Evolutionary conservation across 768 basidiomycete species (phyloP).

Genomic region (Hygrophorus russula): DNA sequence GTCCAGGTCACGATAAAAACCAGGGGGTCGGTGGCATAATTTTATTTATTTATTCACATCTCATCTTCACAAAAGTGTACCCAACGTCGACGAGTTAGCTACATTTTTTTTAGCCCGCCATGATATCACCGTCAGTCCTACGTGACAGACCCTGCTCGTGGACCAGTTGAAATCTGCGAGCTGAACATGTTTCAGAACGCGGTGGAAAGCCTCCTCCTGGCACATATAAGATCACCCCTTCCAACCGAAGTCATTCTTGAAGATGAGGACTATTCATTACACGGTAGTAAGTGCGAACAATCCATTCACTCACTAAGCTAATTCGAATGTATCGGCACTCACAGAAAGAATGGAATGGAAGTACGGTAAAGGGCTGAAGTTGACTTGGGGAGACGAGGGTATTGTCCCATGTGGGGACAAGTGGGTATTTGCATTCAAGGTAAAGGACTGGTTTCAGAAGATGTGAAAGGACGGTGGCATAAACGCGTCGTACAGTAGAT

Average conservation of each 20-base stretch:
- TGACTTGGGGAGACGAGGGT: conserved; percentile 18
- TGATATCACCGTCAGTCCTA: conserved; percentile 23
- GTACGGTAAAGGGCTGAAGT: conserved; percentile 18
- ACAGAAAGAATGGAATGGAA: conserved; percentile 20
- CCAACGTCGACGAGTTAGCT: conserved; percentile 15
- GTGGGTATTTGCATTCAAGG: conserved; percentile 21
- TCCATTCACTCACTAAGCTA: not conserved
- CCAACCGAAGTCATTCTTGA: conserved; percentile 18
- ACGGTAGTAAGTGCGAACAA: conserved; percentile 18
- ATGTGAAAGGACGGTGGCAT: too few species aligned
- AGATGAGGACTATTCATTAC: conserved; percentile 19
- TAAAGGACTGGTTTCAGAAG: not conserved
- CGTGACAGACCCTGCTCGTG: not conserved
- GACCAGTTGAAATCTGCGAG: not conserved
- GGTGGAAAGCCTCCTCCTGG: conserved; percentile 20
- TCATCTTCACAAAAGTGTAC: conserved; percentile 6
- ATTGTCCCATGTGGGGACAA: conserved; percentile 19
- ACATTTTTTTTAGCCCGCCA: conserved; percentile 19
- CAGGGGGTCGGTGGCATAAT: conserved; percentile 12
- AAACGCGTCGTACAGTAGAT: not conserved
- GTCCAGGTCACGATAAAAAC: conserved; percentile 24
- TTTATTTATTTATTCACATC: not conserved
- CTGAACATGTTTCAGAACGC: conserved; percentile 15
- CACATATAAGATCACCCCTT: conserved; percentile 19
- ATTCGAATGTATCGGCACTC: not conserved